A percentile compares a stretch with the other conserved stretches of the same genome.
These are phyloP conservation scores for Fusarium armeniacum DNA, from an alignment of 2,329 filamentous ascomycete species.

Conservation along the genomic window DNA sequence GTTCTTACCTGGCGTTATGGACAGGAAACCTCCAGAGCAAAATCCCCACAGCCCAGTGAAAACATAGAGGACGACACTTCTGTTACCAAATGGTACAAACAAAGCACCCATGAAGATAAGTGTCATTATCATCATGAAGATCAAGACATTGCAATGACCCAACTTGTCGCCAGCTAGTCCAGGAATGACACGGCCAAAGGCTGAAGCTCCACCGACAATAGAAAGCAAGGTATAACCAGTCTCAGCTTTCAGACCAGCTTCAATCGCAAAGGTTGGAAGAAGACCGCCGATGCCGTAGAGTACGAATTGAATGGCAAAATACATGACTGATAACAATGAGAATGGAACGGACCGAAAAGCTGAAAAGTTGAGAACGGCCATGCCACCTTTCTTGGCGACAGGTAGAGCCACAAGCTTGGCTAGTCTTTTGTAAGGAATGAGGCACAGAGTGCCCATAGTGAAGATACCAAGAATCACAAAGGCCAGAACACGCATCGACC, in stretches of 20 bases:
- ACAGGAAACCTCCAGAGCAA: background rate
- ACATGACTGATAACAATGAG: slow-evolving; percentile 12
- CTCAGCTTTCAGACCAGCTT: slow-evolving; percentile 11
- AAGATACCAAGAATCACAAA: slow-evolving; percentile 16
- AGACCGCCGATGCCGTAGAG: slow-evolving; percentile 24
- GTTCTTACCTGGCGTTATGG: slow-evolving; percentile 9
- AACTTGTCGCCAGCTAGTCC: slow-evolving; percentile 1
- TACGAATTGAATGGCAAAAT: slow-evolving; percentile 5
- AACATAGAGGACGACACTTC: background rate
- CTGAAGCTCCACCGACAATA: slow-evolving; percentile 14
- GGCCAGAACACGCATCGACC: slow-evolving; percentile 13
- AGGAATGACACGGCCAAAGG: background rate
- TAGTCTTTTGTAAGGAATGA: slow-evolving; percentile 13
- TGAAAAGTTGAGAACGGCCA: slow-evolving; percentile 17
- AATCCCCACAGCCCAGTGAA: slow-evolving; percentile 18
- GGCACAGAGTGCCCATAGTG: background rate
- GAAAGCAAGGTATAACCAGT: slow-evolving; percentile 10
- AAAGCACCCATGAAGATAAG: slow-evolving; percentile 14
- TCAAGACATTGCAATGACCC: slow-evolving; percentile 16
- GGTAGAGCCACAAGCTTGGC: slow-evolving; percentile 9
- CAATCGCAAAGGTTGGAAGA: slow-evolving; percentile 7
- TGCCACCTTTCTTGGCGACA: background rate
- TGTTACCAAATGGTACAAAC: slow-evolving; percentile 11
- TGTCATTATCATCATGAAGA: slow-evolving; percentile 15
- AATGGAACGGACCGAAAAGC: slow-evolving; percentile 17